These are phyloP conservation scores for Aspergillus tamarii DNA, from an alignment of 2,329 filamentous ascomycete genomes.

Conservation along the genomic window DNA sequence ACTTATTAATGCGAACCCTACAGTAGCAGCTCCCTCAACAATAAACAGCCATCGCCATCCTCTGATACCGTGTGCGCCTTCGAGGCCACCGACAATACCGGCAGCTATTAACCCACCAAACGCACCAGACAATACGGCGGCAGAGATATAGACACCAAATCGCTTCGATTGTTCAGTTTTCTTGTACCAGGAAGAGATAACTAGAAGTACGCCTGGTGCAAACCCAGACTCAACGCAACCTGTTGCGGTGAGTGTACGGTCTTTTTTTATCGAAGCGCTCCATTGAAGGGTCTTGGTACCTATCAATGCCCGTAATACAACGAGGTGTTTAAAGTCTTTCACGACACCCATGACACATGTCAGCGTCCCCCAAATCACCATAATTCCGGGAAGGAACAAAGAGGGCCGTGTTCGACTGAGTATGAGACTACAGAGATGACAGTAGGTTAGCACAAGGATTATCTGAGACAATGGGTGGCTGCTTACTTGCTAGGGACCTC, in stretches of 20 bases:
- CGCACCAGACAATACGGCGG: slow-evolving; percentile 59
- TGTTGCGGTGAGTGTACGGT: background rate
- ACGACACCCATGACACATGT: slow-evolving; percentile 57
- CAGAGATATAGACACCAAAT: slow-evolving; percentile 62
- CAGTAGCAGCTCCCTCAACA: slow-evolving; percentile 48
- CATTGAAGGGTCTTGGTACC: background rate
- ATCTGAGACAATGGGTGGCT: background rate
- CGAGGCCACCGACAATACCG: slow-evolving; percentile 52
- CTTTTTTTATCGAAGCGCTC: background rate
- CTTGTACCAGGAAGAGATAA: slow-evolving; percentile 64
- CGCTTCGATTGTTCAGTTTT: slow-evolving; percentile 61
- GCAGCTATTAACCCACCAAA: slow-evolving; percentile 57
- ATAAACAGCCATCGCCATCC: slow-evolving; percentile 60
- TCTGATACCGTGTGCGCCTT: slow-evolving; percentile 48
- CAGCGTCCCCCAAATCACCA: slow-evolving; percentile 57
- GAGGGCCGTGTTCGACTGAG: slow-evolving; percentile 54
- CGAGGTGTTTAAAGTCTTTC: slow-evolving; percentile 51
- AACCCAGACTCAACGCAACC: slow-evolving; percentile 31
- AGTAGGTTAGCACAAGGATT: background rate
- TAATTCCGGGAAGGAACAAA: slow-evolving; percentile 55
- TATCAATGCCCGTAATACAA: slow-evolving; percentile 44
- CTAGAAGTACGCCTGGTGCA: slow-evolving; percentile 28
- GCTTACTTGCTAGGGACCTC: slow-evolving; percentile 56
- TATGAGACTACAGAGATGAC: slow-evolving; percentile 38
- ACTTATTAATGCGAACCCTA: slow-evolving; percentile 48